Evolutionary conservation across 139 green algal species (phyloP).

Genomic region (Gonium pectorale): DNA sequence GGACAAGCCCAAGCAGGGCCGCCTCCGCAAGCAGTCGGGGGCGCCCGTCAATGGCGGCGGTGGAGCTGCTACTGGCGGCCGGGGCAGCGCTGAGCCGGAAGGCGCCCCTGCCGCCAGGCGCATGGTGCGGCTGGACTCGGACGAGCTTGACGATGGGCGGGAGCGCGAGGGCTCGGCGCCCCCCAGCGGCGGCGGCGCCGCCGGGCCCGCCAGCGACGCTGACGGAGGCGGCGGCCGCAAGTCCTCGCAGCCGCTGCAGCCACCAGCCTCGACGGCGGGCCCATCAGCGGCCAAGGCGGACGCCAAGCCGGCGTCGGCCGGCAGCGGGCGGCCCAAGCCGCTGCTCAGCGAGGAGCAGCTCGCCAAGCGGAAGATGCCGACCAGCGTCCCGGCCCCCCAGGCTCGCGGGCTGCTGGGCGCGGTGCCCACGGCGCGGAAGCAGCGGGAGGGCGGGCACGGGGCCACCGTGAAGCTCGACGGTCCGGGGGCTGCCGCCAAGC

Average conservation of each 20-base stretch:
- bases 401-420: slow-evolving; percentile 68
- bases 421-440: slow-evolving; percentile 62
- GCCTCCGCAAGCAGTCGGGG: background rate
- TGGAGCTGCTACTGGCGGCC: background rate
- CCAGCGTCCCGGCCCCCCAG: background rate
- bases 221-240: background rate
- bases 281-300: background rate
- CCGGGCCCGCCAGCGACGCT: background rate
- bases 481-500: background rate
- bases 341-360: slow-evolving; percentile 33
- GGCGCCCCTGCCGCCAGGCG: background rate
- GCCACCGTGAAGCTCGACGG: slow-evolving; percentile 5
- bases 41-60: background rate
- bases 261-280: too few species aligned
- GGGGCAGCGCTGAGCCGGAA: background rate
- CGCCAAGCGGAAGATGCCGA: slow-evolving; percentile 29
- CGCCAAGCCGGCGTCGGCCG: background rate
- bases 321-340: slow-evolving; percentile 19
- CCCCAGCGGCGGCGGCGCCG: background rate
- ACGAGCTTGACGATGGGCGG: slow-evolving; percentile 2
- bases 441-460: slow-evolving; percentile 62
- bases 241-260: too few species aligned
- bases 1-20: background rate
- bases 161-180: background rate
- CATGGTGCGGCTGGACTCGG: background rate